Percentiles rank a stretch among this genome's conserved stretches.
phyloP scores from a whole-genome alignment of 805 yeast species.

The Candida ponderosae region DNA sequence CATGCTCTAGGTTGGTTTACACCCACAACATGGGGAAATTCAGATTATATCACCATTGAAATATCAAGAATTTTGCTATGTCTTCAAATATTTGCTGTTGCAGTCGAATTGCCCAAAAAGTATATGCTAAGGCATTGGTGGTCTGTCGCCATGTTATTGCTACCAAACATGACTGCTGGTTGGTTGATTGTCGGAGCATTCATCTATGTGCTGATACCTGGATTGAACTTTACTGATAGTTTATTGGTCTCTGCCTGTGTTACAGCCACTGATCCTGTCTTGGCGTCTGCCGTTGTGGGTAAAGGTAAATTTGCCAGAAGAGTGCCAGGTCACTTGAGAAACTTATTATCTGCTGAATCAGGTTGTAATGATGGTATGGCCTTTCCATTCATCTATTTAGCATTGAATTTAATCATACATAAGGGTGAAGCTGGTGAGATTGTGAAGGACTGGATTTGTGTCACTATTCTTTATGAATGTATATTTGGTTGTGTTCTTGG shows the following conservation, averaged over 20 bases:
- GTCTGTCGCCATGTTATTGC: constrained; percentile 62
- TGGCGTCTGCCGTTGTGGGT: constrained; percentile 94
- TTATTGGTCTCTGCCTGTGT: constrained; percentile 78
- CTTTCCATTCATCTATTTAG: constrained; percentile 75
- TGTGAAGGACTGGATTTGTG: constrained; percentile 70
- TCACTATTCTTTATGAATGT: constrained; percentile 78
- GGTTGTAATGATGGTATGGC: constrained; percentile 97
- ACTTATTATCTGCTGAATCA: constrained; percentile 75
- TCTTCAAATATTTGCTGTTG: constrained; percentile 88
- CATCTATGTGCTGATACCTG: constrained; percentile 71
- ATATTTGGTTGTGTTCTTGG: constrained; percentile 74
- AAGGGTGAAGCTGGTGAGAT: constrained; percentile 59
- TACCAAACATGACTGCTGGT: constrained; percentile 87
- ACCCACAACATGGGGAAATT: constrained; percentile 80
- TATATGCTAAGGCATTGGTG: constrained; percentile 82
- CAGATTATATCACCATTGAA: constrained; percentile 77
- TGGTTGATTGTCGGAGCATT: constrained; percentile 81
- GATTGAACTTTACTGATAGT: constrained; percentile 62
- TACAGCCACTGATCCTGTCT: constrained; percentile 92
- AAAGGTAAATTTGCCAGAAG: constrained; percentile 86
- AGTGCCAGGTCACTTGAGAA: constrained; percentile 88
- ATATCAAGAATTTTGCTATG: constrained; percentile 75
- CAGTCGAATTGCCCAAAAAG: constrained; percentile 86
- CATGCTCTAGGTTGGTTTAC: constrained; percentile 77
- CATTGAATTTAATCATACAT: constrained; percentile 61